These are phyloP conservation scores for Xylaria sp. DNA, from an alignment of 2,329 filamentous ascomycete genomes.

Conservation along the genomic window DNA sequence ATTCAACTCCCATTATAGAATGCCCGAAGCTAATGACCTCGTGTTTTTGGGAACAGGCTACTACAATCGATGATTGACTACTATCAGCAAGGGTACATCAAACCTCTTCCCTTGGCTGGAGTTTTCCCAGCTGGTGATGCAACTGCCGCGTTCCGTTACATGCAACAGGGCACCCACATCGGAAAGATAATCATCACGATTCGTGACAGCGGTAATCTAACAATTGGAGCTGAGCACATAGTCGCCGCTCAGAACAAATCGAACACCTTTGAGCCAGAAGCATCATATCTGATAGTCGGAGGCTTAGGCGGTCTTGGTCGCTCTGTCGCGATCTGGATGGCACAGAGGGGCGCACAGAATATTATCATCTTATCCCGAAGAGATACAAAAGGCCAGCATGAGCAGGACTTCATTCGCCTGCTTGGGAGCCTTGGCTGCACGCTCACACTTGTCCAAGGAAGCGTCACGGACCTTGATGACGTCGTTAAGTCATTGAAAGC, in stretches of 20 bases:
- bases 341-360: background rate
- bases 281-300: too few species aligned
- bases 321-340: too few species aligned
- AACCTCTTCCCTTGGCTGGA: background rate
- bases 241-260: too few species aligned
- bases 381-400: background rate
- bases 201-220: background rate
- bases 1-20: too few species aligned
- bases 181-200: background rate
- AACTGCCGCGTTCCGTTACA: background rate
- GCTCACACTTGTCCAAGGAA: background rate
- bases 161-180: constrained; percentile 2
- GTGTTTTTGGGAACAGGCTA: too few species aligned
- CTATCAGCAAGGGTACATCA: background rate
- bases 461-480: background rate
- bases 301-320: too few species aligned
- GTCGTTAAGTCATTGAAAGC: background rate
- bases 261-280: background rate
- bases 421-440: background rate
- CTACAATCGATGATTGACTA: too few species aligned
- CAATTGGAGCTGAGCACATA: background rate
- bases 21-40: too few species aligned
- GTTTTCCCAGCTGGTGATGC: background rate
- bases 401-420: background rate
- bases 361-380: background rate